A percentile compares a stretch with the other conserved stretches of the same genome.
Evolutionary conservation across 2,329 filamentous ascomycete genomes (phyloP).

Genomic region (Colletotrichum nymphaeae): DNA sequence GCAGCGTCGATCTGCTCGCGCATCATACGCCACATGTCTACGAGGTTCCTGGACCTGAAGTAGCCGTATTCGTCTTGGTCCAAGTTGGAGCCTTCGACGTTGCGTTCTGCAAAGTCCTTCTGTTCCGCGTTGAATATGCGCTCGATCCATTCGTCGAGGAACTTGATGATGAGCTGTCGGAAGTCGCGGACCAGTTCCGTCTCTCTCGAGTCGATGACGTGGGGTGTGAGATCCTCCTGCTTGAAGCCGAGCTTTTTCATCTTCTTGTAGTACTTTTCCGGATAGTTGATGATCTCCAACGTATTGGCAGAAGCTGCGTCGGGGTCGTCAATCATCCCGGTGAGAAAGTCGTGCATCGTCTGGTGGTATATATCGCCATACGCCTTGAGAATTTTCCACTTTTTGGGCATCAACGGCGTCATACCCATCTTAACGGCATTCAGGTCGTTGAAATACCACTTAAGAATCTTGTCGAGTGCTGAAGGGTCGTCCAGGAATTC

Average conservation of each 20-base stretch:
- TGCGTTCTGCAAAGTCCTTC: slow-evolving; percentile 82
- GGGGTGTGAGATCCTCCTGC: slow-evolving; percentile 81
- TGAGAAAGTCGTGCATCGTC: slow-evolving; percentile 94
- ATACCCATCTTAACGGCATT: slow-evolving; percentile 95
- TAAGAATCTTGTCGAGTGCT: slow-evolving; percentile 85
- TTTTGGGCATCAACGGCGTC: slow-evolving; percentile 90
- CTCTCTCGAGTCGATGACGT: slow-evolving; percentile 91
- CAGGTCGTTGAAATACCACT: slow-evolving; percentile 98
- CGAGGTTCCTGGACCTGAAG: slow-evolving; percentile 90
- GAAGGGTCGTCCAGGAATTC: slow-evolving; percentile 87
- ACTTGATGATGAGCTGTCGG: slow-evolving; percentile 92
- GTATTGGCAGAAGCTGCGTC: slow-evolving; percentile 88
- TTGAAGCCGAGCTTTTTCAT: slow-evolving; percentile 90
- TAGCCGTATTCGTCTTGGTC: slow-evolving; percentile 90
- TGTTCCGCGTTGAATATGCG: slow-evolving; percentile 87
- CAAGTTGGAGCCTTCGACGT: slow-evolving; percentile 78
- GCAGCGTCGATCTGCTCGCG: slow-evolving; percentile 91
- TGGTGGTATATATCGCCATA: slow-evolving; percentile 93
- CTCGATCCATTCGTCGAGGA: slow-evolving; percentile 97
- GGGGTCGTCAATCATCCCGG: slow-evolving; percentile 84
- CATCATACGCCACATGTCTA: slow-evolving; percentile 98
- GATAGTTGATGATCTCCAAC: slow-evolving; percentile 93
- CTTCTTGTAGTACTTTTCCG: slow-evolving; percentile 94
- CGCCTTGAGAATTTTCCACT: slow-evolving; percentile 94
- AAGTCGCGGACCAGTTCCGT: slow-evolving; percentile 93